Base-by-base conservation (phyloP, 176 grass and related monocot species). In the Juncus effusus region DNA sequence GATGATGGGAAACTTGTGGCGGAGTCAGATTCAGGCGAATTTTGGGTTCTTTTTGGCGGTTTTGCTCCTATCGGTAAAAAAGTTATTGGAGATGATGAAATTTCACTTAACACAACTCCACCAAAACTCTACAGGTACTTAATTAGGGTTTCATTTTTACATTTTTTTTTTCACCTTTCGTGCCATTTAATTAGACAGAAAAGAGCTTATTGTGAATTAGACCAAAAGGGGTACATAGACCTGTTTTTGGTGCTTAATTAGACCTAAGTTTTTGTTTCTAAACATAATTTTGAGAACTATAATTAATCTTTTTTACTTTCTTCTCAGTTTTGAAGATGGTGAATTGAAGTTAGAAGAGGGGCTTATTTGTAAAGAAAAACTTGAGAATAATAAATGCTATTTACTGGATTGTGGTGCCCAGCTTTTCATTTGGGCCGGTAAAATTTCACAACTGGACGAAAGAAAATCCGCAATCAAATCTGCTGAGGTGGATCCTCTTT, bases 41-140 rank as follows among this genome's bases (percentile, higher is more conserved):
- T 96, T 67, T 96, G 93, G 93, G 88, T 77, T 36, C 65, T 88
- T 77, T 96, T 96, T 86, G 93, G 93, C 57, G 93, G 93, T 51
- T 96, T 96, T 81, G 87, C 93, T 37, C 87, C 93, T 38, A 88
- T 96, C 67, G 88, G 82, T 36, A 91, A 89, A 72, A 96, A 91
- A 64, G 4, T 38, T 77, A 19, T 83, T 58, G 62, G 59, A 15
- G 85, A 96, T 36, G 85, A 88, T 77, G 93, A 97, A 67, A 19
- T 79, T 51, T 51, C 86, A 79, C 79, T 86, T 55, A 85, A 86
- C 85, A 82, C 59, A 38, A 78, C 85, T 47, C n/a, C 82, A 51
- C 74, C 85, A 54, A 97, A 78, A 70, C 71, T 97, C 79, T 92
- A 84, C 60, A 84, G 93, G 93, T 97, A 82, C 38, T 54, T 54